Conservation (phyloP, 176 grass and related monocot species). For the Oryza nivara region DNA sequence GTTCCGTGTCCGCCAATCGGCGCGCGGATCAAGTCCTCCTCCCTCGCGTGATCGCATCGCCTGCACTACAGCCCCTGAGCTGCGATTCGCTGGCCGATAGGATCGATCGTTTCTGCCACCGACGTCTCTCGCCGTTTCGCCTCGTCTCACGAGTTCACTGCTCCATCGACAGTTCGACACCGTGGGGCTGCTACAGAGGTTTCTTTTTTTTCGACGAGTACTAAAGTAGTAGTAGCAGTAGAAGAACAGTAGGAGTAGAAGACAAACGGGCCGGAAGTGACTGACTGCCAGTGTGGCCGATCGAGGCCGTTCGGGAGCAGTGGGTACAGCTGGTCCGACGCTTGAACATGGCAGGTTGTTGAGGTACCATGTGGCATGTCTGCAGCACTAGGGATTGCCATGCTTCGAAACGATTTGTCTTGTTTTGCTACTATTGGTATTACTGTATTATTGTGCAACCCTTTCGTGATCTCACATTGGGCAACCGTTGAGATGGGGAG, state of each 20-base stretch:
- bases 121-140: no score
- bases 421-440: not conserved
- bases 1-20: slow-evolving; percentile 17
- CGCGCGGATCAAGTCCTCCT: not conserved
- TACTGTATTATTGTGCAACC: not conserved
- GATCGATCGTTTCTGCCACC: not conserved
- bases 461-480: not conserved
- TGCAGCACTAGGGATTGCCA: not conserved
- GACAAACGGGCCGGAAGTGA: not conserved
- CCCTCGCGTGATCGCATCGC: not conserved
- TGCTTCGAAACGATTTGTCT: not conserved
- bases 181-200: not conserved
- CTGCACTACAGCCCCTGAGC: not conserved
- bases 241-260: no score
- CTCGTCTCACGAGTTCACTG: not conserved
- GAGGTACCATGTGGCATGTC: slow-evolving; percentile 1
- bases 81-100: not conserved
- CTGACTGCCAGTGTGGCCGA: not conserved
- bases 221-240: not conserved
- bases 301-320: not conserved
- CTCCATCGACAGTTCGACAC: not conserved
- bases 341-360: not conserved
- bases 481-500: not conserved
- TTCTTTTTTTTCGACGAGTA: not conserved
- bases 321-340: not conserved